Evolutionary conservation across 1,139 yeast genomes (phyloP).

Genomic region (Hyphopichia buzzinii): DNA sequence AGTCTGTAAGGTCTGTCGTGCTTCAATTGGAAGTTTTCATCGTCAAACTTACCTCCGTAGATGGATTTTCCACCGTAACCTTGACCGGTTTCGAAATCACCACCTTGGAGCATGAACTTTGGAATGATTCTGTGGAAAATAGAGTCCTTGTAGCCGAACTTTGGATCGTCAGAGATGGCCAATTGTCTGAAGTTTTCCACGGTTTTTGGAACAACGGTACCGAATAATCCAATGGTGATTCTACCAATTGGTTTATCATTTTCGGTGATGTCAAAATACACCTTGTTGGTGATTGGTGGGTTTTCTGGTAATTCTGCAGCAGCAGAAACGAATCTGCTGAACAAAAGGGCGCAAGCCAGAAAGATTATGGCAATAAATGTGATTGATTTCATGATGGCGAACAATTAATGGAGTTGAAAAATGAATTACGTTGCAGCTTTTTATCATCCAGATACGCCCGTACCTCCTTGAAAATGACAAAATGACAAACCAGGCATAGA

Average conservation of each 20-base stretch:
- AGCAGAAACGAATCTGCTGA: constrained; percentile 17
- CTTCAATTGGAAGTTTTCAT: constrained; percentile 55
- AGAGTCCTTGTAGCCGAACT: constrained; percentile 49
- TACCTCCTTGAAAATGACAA: too few species aligned
- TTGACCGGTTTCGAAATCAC: constrained; percentile 58
- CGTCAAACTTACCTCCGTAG: constrained; percentile 55
- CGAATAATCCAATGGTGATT: constrained; percentile 67
- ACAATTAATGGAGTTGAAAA: not conserved
- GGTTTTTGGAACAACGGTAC: constrained; percentile 61
- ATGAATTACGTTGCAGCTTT: not conserved
- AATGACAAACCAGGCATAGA: too few species aligned
- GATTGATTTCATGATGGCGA: constrained; percentile 26
- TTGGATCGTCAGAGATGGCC: constrained; percentile 59
- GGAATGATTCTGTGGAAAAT: constrained; percentile 59
- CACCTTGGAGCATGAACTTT: constrained; percentile 61
- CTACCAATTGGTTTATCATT: constrained; percentile 74
- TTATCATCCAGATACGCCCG: too few species aligned
- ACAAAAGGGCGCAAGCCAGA: constrained; percentile 18
- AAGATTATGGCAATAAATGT: constrained; percentile 22
- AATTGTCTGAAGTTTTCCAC: constrained; percentile 58
- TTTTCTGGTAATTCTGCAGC: constrained; percentile 37
- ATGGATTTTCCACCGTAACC: constrained; percentile 63
- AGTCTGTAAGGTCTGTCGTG: constrained; percentile 59
- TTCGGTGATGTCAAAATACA: constrained; percentile 81
- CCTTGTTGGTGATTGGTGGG: constrained; percentile 69